These are phyloP conservation scores for Peronospora belbahrii DNA, from an alignment of 352 stramenopile species.

Conservation along the genomic window DNA sequence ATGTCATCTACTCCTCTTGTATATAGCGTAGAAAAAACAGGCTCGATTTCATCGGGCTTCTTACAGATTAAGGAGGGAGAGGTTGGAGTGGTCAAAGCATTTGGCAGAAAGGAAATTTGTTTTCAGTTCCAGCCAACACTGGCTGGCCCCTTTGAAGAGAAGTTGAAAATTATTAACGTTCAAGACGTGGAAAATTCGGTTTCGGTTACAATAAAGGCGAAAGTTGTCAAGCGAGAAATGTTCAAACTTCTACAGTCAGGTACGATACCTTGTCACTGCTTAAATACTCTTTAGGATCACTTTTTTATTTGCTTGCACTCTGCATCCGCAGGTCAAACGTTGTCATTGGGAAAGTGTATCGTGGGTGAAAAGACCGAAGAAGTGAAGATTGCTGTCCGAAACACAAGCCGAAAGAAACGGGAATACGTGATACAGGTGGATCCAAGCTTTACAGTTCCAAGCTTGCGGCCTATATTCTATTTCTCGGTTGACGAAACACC, in stretches of 20 bases:
- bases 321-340: conserved; percentile 50
- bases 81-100: conserved; percentile 79
- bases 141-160: conserved; percentile 83
- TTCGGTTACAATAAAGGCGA: conserved; percentile 85
- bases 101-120: conserved; percentile 84
- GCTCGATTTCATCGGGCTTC: conserved; percentile 86
- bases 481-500: conserved; percentile 79
- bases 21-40: conserved; percentile 85
- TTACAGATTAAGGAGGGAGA: conserved; percentile 86
- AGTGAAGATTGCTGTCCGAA: conserved; percentile 80
- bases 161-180: conserved; percentile 86
- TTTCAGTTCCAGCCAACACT: conserved; percentile 86
- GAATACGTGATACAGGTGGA: conserved; percentile 86
- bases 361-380: conserved; percentile 77
- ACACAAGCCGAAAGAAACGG: conserved; percentile 82
- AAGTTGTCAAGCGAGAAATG: conserved; percentile 83
- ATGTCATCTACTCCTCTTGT: conserved; percentile 80
- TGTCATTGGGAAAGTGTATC: conserved; percentile 79
- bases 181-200: conserved; percentile 84
- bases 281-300: background rate
- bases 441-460: conserved; percentile 52
- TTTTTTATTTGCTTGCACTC: background rate
- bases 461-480: conserved; percentile 68
- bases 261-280: conserved; percentile 15
- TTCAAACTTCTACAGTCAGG: conserved; percentile 86